Evolutionary conservation across 2,329 filamentous ascomycete species (phyloP).

Genomic region (Pestalotiopsis sp.): DNA sequence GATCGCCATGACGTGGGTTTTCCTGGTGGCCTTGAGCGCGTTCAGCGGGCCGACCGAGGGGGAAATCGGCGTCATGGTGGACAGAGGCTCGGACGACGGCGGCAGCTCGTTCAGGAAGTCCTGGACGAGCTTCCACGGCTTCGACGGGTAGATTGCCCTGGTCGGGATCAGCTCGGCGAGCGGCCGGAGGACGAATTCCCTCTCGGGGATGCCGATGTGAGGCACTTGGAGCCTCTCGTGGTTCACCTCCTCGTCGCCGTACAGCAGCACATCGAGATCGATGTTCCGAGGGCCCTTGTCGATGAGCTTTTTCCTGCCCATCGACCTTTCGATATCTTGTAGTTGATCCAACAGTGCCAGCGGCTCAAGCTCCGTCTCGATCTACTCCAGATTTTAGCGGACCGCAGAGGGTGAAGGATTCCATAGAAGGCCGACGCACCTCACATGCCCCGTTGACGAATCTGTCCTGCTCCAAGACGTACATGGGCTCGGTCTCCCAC

Average conservation of each 20-base stretch:
- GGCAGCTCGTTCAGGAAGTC: slow-evolving; percentile 65
- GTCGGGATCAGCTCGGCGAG: slow-evolving; percentile 72
- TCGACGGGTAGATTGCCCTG: slow-evolving; percentile 52
- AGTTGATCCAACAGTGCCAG: slow-evolving; percentile 77
- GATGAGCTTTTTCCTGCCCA: slow-evolving; percentile 81
- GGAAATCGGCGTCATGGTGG: slow-evolving; percentile 61
- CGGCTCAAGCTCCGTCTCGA: slow-evolving; percentile 78
- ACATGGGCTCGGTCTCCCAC: slow-evolving; percentile 97
- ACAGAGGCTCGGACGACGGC: slow-evolving; percentile 50
- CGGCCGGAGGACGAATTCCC: slow-evolving; percentile 91
- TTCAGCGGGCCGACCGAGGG: slow-evolving; percentile 55
- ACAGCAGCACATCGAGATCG: slow-evolving; percentile 89
- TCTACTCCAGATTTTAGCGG: slow-evolving; percentile 48
- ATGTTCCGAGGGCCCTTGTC: slow-evolving; percentile 96
- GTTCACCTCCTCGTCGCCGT: slow-evolving; percentile 66
- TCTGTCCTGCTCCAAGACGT: slow-evolving; percentile 82
- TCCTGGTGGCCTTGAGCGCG: slow-evolving; percentile 58
- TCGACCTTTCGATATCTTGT: slow-evolving; percentile 78
- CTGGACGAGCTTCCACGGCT: slow-evolving; percentile 62
- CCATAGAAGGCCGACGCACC: slow-evolving; percentile 53
- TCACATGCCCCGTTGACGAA: slow-evolving; percentile 95
- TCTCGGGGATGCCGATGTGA: slow-evolving; percentile 81
- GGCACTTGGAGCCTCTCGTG: slow-evolving; percentile 80
- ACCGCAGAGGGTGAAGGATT: not conserved
- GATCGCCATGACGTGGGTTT: slow-evolving; percentile 88